These are phyloP conservation scores for Pseudogymnoascus sp. DNA, from an alignment of 2,329 filamentous ascomycete genomes.

Conservation along the genomic window DNA sequence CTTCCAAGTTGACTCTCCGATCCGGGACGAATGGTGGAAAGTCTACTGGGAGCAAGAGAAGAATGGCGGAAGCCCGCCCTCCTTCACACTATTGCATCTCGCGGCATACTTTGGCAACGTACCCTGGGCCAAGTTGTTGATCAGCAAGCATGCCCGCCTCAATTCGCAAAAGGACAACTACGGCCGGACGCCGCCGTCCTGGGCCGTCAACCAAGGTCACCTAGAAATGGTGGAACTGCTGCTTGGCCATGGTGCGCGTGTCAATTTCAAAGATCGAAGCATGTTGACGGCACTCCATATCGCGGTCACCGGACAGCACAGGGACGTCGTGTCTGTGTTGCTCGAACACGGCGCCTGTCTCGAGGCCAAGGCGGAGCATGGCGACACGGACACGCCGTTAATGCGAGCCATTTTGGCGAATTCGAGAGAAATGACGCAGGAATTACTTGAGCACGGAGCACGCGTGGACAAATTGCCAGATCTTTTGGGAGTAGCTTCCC, in stretches of 20 bases:
- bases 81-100: constrained; percentile 25
- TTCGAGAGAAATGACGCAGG: constrained; percentile 18
- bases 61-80: constrained; percentile 22
- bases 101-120: constrained; percentile 24
- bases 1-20: constrained; percentile 20
- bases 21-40: constrained; percentile 24
- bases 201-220: constrained; percentile 10
- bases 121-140: constrained; percentile 22
- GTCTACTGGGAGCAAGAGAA: constrained; percentile 24
- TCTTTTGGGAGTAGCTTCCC: constrained; percentile 18
- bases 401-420: constrained; percentile 19
- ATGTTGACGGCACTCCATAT: constrained; percentile 22
- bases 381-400: constrained; percentile 19
- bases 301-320: constrained; percentile 18
- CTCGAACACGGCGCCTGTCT: constrained; percentile 17
- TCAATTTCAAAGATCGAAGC: constrained; percentile 15
- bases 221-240: constrained; percentile 16
- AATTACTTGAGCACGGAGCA: constrained; percentile 20
- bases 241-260: constrained; percentile 11
- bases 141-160: constrained; percentile 19
- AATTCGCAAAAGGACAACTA: constrained; percentile 17
- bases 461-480: constrained; percentile 17
- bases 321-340: constrained; percentile 18
- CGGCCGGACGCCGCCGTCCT: constrained; percentile 11
- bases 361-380: constrained; percentile 16